Evolutionary conservation across 805 yeast genomes (phyloP).

Genomic region (Kazachstania africana): DNA sequence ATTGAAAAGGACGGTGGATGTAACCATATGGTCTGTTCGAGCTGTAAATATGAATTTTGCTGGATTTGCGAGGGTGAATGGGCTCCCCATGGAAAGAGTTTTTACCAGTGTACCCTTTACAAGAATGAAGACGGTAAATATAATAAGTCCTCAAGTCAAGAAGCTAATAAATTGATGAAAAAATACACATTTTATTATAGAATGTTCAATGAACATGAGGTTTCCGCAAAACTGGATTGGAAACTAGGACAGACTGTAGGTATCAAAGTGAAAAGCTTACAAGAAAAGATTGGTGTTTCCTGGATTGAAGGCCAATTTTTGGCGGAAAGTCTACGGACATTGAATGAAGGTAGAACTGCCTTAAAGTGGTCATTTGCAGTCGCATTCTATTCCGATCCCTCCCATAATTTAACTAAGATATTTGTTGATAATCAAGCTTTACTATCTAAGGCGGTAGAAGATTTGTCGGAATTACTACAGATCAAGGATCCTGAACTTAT

Average conservation of each 20-base stretch:
- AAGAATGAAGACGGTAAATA: slow-evolving; percentile 29
- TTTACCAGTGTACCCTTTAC: slow-evolving; percentile 58
- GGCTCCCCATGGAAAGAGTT: slow-evolving; percentile 52
- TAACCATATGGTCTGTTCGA: slow-evolving; percentile 85
- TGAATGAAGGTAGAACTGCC: slow-evolving; percentile 60
- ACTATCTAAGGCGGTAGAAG: slow-evolving; percentile 56
- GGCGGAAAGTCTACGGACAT: slow-evolving; percentile 53
- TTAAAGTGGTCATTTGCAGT: slow-evolving; percentile 88
- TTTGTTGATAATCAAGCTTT: slow-evolving; percentile 63
- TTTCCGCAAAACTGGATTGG: slow-evolving; percentile 62
- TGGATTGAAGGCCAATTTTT: slow-evolving; percentile 87
- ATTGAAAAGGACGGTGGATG: slow-evolving; percentile 96
- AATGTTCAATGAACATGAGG: slow-evolving; percentile 64
- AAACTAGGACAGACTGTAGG: slow-evolving; percentile 53
- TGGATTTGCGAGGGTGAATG: slow-evolving; percentile 85
- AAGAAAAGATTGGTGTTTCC: slow-evolving; percentile 51
- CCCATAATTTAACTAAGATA: slow-evolving; percentile 42
- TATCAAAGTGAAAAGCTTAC: slow-evolving; percentile 48
- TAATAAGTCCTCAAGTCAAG: slow-evolving; percentile 17
- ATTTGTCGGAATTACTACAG: slow-evolving; percentile 47
- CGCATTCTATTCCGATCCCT: slow-evolving; percentile 48
- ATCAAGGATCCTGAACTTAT: slow-evolving; percentile 28
- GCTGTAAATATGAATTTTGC: slow-evolving; percentile 73
- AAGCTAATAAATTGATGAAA: slow-evolving; percentile 31
- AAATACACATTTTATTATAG: slow-evolving; percentile 68